A percentile compares a stretch with the other conserved stretches of the same genome.
phyloP scores from a whole-genome alignment of 2,329 filamentous ascomycete genomes.

The Fusarium nodosum region DNA sequence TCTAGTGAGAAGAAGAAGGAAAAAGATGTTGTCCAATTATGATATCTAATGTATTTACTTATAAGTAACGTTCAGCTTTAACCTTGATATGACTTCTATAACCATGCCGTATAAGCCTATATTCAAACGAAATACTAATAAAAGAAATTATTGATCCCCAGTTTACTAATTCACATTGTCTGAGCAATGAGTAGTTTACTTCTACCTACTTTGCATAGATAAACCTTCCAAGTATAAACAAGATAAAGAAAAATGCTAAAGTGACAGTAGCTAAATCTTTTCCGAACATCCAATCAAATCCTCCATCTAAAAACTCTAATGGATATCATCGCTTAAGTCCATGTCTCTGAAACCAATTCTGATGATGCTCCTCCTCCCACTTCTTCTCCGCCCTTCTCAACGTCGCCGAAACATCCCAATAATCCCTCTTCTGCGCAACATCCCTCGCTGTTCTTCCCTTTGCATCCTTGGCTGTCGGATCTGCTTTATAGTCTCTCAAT shows the following conservation, averaged over 20 bases:
- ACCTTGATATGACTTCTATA: too few relatives aligned
- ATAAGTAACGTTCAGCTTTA: neutral
- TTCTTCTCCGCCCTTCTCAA: conserved; percentile 53
- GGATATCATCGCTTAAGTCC: conserved; percentile 31
- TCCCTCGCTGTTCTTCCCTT: conserved; percentile 51
- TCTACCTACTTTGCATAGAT: too few relatives aligned
- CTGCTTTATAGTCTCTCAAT: conserved; percentile 50
- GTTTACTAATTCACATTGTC: neutral
- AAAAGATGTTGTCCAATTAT: fast-evolving
- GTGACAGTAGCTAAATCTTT: fast-evolving
- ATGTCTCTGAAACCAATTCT: conserved; percentile 50
- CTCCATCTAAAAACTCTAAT: neutral
- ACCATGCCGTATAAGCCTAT: too few relatives aligned
- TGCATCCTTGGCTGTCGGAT: conserved; percentile 49
- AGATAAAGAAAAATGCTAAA: neutral
- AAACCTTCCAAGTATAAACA: neutral
- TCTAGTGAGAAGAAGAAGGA: neutral
- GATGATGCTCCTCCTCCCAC: conserved; percentile 53
- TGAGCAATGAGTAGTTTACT: too few relatives aligned
- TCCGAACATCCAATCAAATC: neutral
- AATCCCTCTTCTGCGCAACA: conserved; percentile 52
- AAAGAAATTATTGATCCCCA: too few relatives aligned
- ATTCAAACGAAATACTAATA: neutral
- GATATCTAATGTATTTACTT: neutral
- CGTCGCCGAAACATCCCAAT: conserved; percentile 53